Percentiles rank a stretch among this genome's conserved stretches.
phyloP scores from a whole-genome alignment of 768 basidiomycete species.

The Sporobolomyces phaffii region DNA sequence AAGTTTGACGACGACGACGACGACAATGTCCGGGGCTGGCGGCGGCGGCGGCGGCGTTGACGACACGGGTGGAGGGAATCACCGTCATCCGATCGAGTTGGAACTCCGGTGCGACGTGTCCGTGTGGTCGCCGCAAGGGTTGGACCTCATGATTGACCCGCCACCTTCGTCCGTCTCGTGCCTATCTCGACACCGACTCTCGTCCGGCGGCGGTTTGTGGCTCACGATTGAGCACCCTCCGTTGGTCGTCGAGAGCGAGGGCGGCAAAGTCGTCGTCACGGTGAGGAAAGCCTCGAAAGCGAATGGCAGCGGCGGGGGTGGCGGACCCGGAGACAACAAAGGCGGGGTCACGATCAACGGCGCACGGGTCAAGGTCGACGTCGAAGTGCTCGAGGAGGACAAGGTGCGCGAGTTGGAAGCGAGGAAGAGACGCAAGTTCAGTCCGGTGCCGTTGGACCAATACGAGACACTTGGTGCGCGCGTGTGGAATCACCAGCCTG shows the following conservation, averaged over 20 bases:
- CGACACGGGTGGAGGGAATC: conserved; percentile 43
- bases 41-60: conserved; percentile 43
- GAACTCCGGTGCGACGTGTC: conserved; percentile 38
- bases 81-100: conserved; percentile 43
- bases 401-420: conserved; percentile 77
- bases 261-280: conserved; percentile 20
- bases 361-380: conserved; percentile 70
- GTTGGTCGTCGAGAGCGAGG: conserved; percentile 44
- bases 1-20: too few species aligned
- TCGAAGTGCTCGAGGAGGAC: conserved; percentile 76
- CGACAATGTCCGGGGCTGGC: too few species aligned
- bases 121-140: conserved; percentile 49
- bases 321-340: too few species aligned
- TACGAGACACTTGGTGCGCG: conserved; percentile 45
- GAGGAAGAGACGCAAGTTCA: conserved; percentile 78
- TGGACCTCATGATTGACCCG: conserved; percentile 88
- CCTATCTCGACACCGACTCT: conserved; percentile 77
- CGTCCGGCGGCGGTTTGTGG: conserved; percentile 91
- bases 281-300: conserved; percentile 8
- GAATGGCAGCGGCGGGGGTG: not conserved
- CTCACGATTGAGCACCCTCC: conserved; percentile 80
- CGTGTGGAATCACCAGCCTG: not conserved
- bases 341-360: conserved; percentile 57
- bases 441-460: conserved; percentile 84
- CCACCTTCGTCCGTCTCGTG: conserved; percentile 77